A percentile compares a stretch with the other conserved stretches of the same genome.
phyloP scores from a whole-genome alignment of 768 basidiomycete genomes.

The Gymnopilus junonius region DNA sequence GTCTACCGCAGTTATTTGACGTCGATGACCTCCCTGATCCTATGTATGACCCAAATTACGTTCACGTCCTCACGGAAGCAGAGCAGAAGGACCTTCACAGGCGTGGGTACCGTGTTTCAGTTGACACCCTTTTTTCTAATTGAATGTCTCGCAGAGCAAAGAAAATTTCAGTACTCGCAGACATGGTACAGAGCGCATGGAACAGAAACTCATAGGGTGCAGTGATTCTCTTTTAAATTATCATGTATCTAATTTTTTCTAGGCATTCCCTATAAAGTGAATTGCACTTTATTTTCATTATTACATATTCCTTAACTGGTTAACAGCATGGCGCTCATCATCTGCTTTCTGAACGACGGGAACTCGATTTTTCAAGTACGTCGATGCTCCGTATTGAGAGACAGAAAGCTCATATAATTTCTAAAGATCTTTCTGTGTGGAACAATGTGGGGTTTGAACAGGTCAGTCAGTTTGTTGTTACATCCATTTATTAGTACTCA shows the following conservation, averaged over 20 bases:
- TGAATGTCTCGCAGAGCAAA: constrained; percentile 53
- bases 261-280: constrained; percentile 76
- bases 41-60: constrained; percentile 67
- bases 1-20: constrained; percentile 72
- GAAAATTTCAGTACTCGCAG: constrained; percentile 68
- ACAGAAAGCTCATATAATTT: neutral
- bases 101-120: constrained; percentile 47
- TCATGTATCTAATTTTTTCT: constrained; percentile 6
- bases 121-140: neutral
- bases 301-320: neutral
- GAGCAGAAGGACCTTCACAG: constrained; percentile 69
- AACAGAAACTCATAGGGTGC: constrained; percentile 76
- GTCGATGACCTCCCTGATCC: constrained; percentile 85
- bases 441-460: constrained; percentile 81
- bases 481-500: neutral
- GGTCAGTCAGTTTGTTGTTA: constrained; percentile 37
- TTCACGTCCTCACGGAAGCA: constrained; percentile 68
- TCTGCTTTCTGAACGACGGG: constrained; percentile 72
- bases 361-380: constrained; percentile 82
- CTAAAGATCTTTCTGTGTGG: constrained; percentile 65
- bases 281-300: constrained; percentile 17
- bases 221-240: constrained; percentile 17
- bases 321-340: constrained; percentile 66
- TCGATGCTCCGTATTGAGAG: neutral
- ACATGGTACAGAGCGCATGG: constrained; percentile 91